Base-by-base conservation (phyloP, 768 basidiomycete genomes). In the Clavulina sp. region DNA sequence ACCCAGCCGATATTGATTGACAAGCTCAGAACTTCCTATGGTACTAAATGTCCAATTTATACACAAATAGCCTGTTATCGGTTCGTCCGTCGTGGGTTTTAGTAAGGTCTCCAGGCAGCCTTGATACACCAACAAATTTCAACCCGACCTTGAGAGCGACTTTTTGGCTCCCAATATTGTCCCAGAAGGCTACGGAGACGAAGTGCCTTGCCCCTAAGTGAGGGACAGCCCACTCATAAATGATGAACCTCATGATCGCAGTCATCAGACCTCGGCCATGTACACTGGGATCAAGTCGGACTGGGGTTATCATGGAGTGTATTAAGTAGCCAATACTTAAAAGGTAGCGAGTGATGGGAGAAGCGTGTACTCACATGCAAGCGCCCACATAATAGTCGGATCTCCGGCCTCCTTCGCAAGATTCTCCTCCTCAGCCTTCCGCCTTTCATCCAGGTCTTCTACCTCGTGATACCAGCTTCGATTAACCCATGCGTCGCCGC, bases 391-490 rank as follows among this genome's bases (percentile, higher is more conserved):
- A 7, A 2, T 57, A 59, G 16, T 54, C 57, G 16, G 40, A 49
- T 4, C 18, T 56, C 19, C 9, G 48, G 5, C 58, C 57, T 3
- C 52, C 54, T 9, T n/a, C 5, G 5, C 41, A 43, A 56, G 18
- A 3, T 4, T 3, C 53, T 23, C 5, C 18, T 58, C 18, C 52
- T 51, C 7, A 29, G 29, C 5, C 21, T 31, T n/a, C n/a, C 21
- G 7, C 30, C 21, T 5, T 38, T 19, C 34, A 19, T 38, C 34
- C 34, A 38, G 19, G 34, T 38, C 34, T 38, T 19, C 34, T 38
- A 38, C 19, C 19, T 38, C 34, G 9, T 38, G 9, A 19, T 9
- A 38, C 9, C 9, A 19, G 19, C 19, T 9, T 9, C 34, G 34
- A 9, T 19, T 9, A 9, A 38, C 19, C 34, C 19, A 9, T 38